Percentiles rank a stretch among this genome's conserved stretches.
These are phyloP conservation scores for Fusarium sororula DNA, from an alignment of 2,329 filamentous ascomycete species.

Conservation along the genomic window DNA sequence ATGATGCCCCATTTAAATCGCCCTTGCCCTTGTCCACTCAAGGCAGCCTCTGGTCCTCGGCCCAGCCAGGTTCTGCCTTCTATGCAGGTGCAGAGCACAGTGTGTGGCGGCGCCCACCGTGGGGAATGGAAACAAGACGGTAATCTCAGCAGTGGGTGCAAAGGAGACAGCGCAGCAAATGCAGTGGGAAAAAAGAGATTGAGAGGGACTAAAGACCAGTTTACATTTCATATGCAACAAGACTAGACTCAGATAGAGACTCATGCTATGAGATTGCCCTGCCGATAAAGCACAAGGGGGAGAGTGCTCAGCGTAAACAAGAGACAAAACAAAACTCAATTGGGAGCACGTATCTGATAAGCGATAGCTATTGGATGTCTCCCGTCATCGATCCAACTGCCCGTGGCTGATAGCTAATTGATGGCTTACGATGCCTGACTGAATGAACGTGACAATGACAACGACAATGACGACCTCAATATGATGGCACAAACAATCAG, in stretches of 20 bases:
- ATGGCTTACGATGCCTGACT: constrained; percentile 14
- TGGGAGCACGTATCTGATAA: constrained; percentile 1
- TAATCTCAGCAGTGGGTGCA: constrained; percentile 40
- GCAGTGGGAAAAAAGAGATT: constrained; percentile 14
- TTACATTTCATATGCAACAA: background rate
- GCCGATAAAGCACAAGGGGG: constrained; percentile 5
- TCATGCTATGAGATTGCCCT: constrained; percentile 10
- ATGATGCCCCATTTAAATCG: constrained; percentile 34
- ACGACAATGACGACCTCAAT: constrained; percentile 6
- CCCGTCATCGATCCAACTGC: background rate
- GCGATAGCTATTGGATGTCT: constrained; percentile 9
- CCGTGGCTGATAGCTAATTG: constrained; percentile 32
- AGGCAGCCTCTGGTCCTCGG: constrained; percentile 35
- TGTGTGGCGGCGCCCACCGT: constrained; percentile 37
- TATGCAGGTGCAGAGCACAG: constrained; percentile 40
- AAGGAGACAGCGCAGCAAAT: constrained; percentile 13
- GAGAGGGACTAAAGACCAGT: constrained; percentile 4
- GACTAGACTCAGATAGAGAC: constrained; percentile 14
- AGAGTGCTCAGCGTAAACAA: constrained; percentile 21
- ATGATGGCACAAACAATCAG: background rate
- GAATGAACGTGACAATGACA: background rate
- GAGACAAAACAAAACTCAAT: constrained; percentile 22
- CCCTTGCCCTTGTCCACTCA: constrained; percentile 26
- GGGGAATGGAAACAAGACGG: constrained; percentile 46
- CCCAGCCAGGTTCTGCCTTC: constrained; percentile 36